phyloP scores from a whole-genome alignment of 2,329 filamentous ascomycete species.

The Aspergillus versicolor region DNA sequence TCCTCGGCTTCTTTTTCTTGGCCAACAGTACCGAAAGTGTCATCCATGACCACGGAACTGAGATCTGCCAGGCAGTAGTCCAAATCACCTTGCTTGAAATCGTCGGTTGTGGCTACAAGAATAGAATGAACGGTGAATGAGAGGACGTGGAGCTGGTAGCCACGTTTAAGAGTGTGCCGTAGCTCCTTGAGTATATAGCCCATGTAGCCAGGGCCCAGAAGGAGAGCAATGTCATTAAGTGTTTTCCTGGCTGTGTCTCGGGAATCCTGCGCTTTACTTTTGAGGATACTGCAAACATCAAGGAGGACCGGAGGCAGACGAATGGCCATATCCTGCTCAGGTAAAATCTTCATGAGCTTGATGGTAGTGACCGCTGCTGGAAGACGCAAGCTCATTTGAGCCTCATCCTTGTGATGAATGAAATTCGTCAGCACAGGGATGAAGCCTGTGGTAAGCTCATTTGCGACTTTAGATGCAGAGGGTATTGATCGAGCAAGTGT shows the following conservation, averaged over 20 bases:
- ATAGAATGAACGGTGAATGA: constrained; percentile 95
- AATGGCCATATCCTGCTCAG: constrained; percentile 68
- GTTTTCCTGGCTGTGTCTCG: constrained; percentile 90
- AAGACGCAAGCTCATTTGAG: constrained; percentile 87
- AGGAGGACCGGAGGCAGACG: constrained; percentile 80
- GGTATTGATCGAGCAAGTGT: constrained; percentile 66
- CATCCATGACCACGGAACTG: constrained; percentile 88
- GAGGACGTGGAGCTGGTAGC: constrained; percentile 91
- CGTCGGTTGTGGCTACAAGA: constrained; percentile 70
- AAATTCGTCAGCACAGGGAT: constrained; percentile 78
- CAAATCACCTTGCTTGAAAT: constrained; percentile 76
- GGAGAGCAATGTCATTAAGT: constrained; percentile 74
- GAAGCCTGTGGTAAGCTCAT: constrained; percentile 72
- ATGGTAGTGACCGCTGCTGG: constrained; percentile 86
- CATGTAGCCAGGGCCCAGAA: constrained; percentile 80
- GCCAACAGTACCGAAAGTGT: constrained; percentile 88
- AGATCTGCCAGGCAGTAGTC: constrained; percentile 82
- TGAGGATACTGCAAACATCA: constrained; percentile 88
- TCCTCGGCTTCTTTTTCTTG: constrained; percentile 97
- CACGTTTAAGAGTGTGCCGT: constrained; percentile 74
- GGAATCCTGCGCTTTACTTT: constrained; percentile 83
- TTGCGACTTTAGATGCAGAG: constrained; percentile 63
- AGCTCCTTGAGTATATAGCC: constrained; percentile 93
- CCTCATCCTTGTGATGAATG: constrained; percentile 90
- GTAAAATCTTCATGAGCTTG: constrained; percentile 80